Base-by-base conservation (phyloP, 116 monocot genomes). In the Thalassia testudinum region DNA sequence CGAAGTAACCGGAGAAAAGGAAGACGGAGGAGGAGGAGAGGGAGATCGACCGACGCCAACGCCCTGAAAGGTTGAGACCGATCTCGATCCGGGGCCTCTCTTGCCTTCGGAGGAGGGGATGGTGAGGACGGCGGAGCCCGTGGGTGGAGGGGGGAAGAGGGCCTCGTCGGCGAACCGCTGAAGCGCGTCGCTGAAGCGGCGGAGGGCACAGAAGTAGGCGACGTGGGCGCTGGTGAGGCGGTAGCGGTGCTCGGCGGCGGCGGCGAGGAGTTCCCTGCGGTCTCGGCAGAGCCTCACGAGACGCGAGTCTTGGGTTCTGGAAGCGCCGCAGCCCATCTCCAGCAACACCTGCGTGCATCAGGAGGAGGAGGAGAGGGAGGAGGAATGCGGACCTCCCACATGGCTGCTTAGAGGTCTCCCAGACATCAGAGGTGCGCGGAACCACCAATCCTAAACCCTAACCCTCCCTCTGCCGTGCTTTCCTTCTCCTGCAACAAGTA, bases 311-410 rank as follows among this genome's bases (percentile, higher is more conserved):
- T 74, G 72, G 38, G 56, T 24, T 63, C 54, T 73, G 29, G 88
- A 83, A 38, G 59, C 19, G 34, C 50, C 50, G 72, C 87, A 87
- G 51, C 87, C 87, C 87, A 87, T 86, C 40, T 27, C 61, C 44
- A 40, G n/a, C n/a, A n/a, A n/a, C n/a, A n/a, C n/a, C n/a, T n/a
- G n/a, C n/a, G n/a, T n/a, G n/a, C n/a, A n/a, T n/a, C n/a, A n/a
- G n/a, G n/a, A n/a, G n/a, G n/a, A n/a, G n/a, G n/a, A n/a, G n/a
- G n/a, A n/a, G n/a, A n/a, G n/a, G n/a, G n/a, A n/a, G n/a, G n/a
- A n/a, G n/a, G n/a, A n/a, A n/a, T n/a, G n/a, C n/a, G n/a, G n/a
- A n/a, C n/a, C n/a, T n/a, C n/a, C n/a, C n/a, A n/a, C n/a, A n/a
- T n/a, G n/a, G n/a, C n/a, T n/a, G n/a, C n/a, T n/a, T n/a, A n/a